Evolutionary conservation across 2,329 filamentous ascomycete genomes (phyloP).

Genomic region (Bipolaris bicolor): DNA sequence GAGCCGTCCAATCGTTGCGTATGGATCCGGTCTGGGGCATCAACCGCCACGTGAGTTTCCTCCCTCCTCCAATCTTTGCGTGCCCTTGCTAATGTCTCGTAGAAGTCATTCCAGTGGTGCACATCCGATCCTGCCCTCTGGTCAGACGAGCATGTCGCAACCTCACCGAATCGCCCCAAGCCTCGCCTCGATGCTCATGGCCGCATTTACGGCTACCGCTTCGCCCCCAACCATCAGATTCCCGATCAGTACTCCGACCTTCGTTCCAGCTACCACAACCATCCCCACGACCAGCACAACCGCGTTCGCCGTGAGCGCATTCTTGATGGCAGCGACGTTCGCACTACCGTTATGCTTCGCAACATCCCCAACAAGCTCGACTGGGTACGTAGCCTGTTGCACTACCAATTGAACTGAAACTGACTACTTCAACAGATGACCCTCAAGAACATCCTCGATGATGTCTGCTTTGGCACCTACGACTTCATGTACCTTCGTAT

Average conservation of each 20-base stretch:
- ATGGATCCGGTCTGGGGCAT: constrained; percentile 19
- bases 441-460: constrained; percentile 79
- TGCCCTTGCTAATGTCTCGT: constrained; percentile 20
- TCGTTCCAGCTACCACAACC: constrained; percentile 11
- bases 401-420: constrained; percentile 2
- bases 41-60: constrained; percentile 22
- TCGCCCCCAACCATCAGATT: constrained; percentile 1
- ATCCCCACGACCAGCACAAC: constrained; percentile 46
- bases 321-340: constrained; percentile 54
- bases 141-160: constrained; percentile 25
- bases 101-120: constrained; percentile 34
- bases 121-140: constrained; percentile 24
- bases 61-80: background rate
- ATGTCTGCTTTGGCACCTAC: constrained; percentile 79
- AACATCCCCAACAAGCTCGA: constrained; percentile 94
- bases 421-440: constrained; percentile 32
- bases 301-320: constrained; percentile 49
- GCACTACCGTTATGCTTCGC: constrained; percentile 79
- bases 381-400: constrained; percentile 50
- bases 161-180: constrained; percentile 29
- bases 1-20: constrained; percentile 29
- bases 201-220: constrained; percentile 28
- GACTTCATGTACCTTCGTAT: constrained; percentile 97
- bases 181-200: constrained; percentile 33
- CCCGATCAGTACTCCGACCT: background rate